Evolutionary conservation across 352 stramenopile species (phyloP).

Genomic region (Pythium folliculosum): DNA sequence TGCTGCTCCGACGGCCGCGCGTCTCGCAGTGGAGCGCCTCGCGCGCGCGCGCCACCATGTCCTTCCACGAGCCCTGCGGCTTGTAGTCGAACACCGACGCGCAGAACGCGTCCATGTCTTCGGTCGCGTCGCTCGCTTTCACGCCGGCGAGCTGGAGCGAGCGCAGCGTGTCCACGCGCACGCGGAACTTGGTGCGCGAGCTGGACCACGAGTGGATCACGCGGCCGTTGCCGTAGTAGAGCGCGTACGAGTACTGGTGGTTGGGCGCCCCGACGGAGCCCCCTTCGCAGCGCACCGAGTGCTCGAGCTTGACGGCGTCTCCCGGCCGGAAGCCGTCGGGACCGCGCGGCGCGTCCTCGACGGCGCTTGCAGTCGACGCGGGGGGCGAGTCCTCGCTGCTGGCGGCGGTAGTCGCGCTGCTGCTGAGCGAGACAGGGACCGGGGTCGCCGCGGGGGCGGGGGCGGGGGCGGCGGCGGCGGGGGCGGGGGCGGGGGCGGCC

Average conservation of each 20-base stretch:
- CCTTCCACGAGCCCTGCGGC: conserved; percentile 7
- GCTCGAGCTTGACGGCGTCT: conserved; percentile 37
- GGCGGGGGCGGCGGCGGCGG: not conserved
- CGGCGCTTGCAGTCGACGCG: not conserved
- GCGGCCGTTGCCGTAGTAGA: conserved; percentile 41
- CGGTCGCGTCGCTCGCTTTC: conserved; percentile 15
- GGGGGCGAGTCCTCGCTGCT: not conserved
- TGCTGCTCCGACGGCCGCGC: conserved; percentile 11
- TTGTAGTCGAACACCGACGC: conserved; percentile 25
- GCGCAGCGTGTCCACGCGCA: conserved; percentile 44
- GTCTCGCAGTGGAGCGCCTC: conserved; percentile 30
- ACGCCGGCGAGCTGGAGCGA: conserved; percentile 30
- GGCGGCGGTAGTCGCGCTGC: not conserved
- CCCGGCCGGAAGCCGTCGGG: conserved; percentile 25
- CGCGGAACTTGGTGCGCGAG: conserved; percentile 35
- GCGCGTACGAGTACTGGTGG: conserved; percentile 24
- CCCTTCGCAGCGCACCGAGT: not conserved
- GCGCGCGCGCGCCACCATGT: conserved; percentile 34
- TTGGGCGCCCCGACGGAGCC: not conserved
- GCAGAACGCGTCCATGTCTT: conserved; percentile 36
- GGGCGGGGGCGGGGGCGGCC: not conserved
- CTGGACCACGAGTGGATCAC: conserved; percentile 48
- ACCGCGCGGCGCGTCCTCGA: not conserved
- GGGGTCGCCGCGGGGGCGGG: no score
- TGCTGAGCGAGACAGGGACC: not conserved